Evolutionary conservation across 2,329 filamentous ascomycete species (phyloP).

Genomic region (Aspergillus vadensis): DNA sequence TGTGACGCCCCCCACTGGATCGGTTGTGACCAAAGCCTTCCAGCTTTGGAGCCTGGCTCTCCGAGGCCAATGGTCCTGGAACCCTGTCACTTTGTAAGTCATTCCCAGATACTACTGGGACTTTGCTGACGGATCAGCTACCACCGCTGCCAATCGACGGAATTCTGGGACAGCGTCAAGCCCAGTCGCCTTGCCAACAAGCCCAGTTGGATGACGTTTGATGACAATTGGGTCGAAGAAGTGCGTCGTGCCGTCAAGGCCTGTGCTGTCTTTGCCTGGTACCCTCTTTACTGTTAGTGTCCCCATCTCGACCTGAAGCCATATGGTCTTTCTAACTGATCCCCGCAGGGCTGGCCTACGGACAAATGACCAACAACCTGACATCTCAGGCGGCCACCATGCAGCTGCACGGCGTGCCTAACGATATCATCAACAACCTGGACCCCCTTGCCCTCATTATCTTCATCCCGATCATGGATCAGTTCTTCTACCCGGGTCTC

Average conservation of each 20-base stretch:
- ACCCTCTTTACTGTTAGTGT: slow-evolving; percentile 47
- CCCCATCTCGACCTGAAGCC: slow-evolving; percentile 1
- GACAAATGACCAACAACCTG: slow-evolving; percentile 57
- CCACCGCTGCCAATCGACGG: slow-evolving; percentile 20
- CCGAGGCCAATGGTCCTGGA: slow-evolving; percentile 64
- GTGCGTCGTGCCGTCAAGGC: slow-evolving; percentile 68
- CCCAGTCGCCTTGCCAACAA: slow-evolving; percentile 24
- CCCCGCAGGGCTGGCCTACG: slow-evolving; percentile 47
- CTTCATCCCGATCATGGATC: slow-evolving; percentile 57
- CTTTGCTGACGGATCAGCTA: slow-evolving; percentile 19
- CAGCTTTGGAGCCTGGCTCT: slow-evolving; percentile 62
- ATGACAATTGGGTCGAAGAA: slow-evolving; percentile 79
- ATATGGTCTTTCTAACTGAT: neutral
- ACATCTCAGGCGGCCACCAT: slow-evolving; percentile 58
- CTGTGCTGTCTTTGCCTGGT: slow-evolving; percentile 67
- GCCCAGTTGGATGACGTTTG: slow-evolving; percentile 65
- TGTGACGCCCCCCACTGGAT: slow-evolving; percentile 68
- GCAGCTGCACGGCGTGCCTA: slow-evolving; percentile 54
- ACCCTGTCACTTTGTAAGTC: slow-evolving; percentile 53
- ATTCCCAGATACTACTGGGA: too few relatives aligned
- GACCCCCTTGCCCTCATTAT: slow-evolving; percentile 56
- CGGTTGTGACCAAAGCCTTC: slow-evolving; percentile 68
- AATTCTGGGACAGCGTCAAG: slow-evolving; percentile 28
- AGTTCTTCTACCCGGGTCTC: slow-evolving; percentile 53
- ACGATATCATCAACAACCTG: slow-evolving; percentile 57